Base-by-base conservation (phyloP, 129 eudicot genomes). In the Pseudognaphalium luteoalbum region DNA sequence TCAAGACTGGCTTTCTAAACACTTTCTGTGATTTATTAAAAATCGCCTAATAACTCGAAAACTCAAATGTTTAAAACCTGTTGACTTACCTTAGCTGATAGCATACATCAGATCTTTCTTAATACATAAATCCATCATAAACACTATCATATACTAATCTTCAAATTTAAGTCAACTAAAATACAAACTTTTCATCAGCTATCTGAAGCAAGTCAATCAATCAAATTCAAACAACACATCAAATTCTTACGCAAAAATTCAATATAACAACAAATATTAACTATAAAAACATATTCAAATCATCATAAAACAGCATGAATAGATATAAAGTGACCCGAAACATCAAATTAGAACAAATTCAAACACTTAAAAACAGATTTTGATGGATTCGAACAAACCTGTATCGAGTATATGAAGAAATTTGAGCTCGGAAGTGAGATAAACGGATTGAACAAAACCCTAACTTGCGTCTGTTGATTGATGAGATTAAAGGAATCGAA, bases 401-500 rank as follows among this genome's bases (percentile, higher is more conserved):
- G 63, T 66, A 66, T 73, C 15, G 33, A 79, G 60, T 58, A 54
- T 15, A 58, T 44, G 76, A 71, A 47, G 28, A 50, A 52, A n/a
- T 54, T 51, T 72, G 68, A 79, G 20, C 30, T 41, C 32, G 15
- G 59, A 67, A 67, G 1, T 74, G 65, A 66, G 52, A 68, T 74
- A 41, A 66, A 80, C 44, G 65, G 33, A 57, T 5, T 30, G 50
- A 72, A 54, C 51, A 17, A 74, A 74, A 80, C 70, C 75, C 75
- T 72, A 64, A 10, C 41, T 66, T 73, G 35, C 50, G 69, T 67
- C 41, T 66, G 63, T 74, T 66, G 70, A 67, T 74, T 80, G 58
- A 67, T 74, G 79, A 20, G 71, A 67, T 74, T 74, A 20, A 65
- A 80, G 68, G 84, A 80, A 80, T 80, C 84, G 84, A 80, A 80